Conservation (phyloP, 495 filamentous ascomycete species). For the Eremomyces bilateralis region DNA sequence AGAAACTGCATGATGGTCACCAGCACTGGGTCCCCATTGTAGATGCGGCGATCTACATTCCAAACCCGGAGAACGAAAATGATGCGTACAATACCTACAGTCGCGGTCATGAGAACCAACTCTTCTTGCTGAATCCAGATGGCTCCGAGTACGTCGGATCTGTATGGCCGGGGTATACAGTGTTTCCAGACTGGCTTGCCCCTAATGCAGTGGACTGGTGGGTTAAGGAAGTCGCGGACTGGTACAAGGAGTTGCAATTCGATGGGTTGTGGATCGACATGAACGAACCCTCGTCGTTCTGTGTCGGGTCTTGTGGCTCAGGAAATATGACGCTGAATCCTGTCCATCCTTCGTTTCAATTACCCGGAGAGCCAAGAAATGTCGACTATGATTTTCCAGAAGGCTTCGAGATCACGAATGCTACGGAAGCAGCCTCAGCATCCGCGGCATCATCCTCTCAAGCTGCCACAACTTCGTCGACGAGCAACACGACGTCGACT, state of each 20-base stretch:
- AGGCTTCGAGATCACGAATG: conserved; percentile 46
- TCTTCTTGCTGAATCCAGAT: conserved; percentile 42
- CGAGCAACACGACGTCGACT: conserved; percentile 20
- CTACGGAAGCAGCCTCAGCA: conserved; percentile 41
- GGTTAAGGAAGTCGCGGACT: conserved; percentile 35
- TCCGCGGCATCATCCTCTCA: conserved; percentile 30
- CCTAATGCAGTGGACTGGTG: conserved; percentile 43
- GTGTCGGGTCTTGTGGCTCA: conserved; percentile 55
- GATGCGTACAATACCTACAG: conserved; percentile 51
- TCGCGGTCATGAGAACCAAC: conserved; percentile 38
- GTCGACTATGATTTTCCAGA: conserved; percentile 45
- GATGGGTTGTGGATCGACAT: conserved; percentile 38
- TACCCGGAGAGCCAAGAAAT: conserved; percentile 42
- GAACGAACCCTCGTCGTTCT: conserved; percentile 41
- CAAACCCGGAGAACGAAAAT: conserved; percentile 45
- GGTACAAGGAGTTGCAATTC: conserved; percentile 18
- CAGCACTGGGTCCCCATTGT: conserved; percentile 70
- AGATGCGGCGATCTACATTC: conserved; percentile 62
- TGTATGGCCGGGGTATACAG: conserved; percentile 43
- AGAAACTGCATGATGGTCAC: conserved; percentile 36
- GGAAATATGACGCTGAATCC: conserved; percentile 48
- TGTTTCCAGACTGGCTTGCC: conserved; percentile 41
- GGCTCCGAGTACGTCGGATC: conserved; percentile 37
- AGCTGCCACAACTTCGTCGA: conserved; percentile 19
- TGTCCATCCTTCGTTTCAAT: conserved; percentile 40